Evolutionary conservation across 192 early-diverging fungal species (phyloP), one percentile per base, ranked within the genome.

Genomic region (Umbelopsis sp.): DNA sequence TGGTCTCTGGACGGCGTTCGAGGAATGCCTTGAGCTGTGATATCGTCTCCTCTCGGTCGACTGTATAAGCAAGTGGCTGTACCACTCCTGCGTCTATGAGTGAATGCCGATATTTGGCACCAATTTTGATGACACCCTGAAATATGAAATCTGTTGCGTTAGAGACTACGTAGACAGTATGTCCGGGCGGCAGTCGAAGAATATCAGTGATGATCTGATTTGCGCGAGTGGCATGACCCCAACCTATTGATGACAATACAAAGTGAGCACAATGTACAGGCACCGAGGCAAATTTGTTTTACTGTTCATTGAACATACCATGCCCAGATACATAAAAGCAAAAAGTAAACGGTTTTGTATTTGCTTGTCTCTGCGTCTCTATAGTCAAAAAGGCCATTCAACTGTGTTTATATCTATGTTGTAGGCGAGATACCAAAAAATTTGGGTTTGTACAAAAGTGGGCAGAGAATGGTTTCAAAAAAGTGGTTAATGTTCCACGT

Each of bases 21-120:
- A 89, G 44, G 61, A 89, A 88, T 23, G 64, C 66, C 61, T 66
- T 76, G 48, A 86, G 72, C 47, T 86, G 75, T 18, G 77, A 67
- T 37, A 89, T 86, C 3, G 86, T 89, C 70, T 81, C 69, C 20
- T 82, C 64, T n/a, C 84, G 69, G 71, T 89, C 83, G 0, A 89
- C 86, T 0, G 85, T 86, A 37, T 88, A 86, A 37, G 88, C 85
- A 33, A 87, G 55, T 22, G 86, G 84, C 65, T 89, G 88, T 13
- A 88, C 75, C 6, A 88, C 88, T n/a, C 87, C 85, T 5, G 83
- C 81, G 73, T 89, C 88, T 21, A 89, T 83, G 16, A 82, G 79
- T 5, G 84, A 83, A 64, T 86, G 77, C 4, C 88, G 75, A 67
- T 88, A 88, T 1, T 71, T 71, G 11, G 86, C 83, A 1, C 86